phyloP scores from a whole-genome alignment of 179 eudicot species.

The Sideroxylon spinosum region DNA sequence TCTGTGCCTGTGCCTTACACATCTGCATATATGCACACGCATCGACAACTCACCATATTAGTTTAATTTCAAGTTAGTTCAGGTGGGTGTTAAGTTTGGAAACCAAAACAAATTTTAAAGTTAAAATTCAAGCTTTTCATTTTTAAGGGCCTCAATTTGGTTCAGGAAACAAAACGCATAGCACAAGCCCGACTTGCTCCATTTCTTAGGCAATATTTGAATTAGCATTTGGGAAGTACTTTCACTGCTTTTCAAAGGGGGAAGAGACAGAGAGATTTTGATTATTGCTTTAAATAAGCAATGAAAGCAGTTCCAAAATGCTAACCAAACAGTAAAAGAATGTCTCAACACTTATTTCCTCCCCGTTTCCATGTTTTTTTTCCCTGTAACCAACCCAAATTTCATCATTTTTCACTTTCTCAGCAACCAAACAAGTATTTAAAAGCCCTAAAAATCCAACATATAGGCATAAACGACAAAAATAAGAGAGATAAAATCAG shows the following conservation, averaged over 20 bases:
- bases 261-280: too few species aligned
- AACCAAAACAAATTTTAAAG: not conserved
- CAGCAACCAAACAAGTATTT: not conserved
- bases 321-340: not conserved
- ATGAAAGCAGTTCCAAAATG: not conserved
- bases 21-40: not conserved
- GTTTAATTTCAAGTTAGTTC: slow-evolving; percentile 2
- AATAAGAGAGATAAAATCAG: not conserved
- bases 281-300: not conserved
- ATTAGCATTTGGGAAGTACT: slow-evolving; percentile 12
- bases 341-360: not conserved
- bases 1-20: not conserved
- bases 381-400: not conserved
- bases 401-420: not conserved
- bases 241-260: not conserved
- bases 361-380: too few species aligned
- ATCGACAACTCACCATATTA: not conserved
- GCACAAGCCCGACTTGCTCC: not conserved
- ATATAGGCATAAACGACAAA: not conserved
- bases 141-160: not conserved
- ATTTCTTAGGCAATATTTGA: not conserved
- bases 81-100: not conserved
- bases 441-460: not conserved
- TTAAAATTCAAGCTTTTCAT: not conserved
- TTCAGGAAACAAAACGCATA: not conserved